phyloP scores from a whole-genome alignment of 2,329 filamentous ascomycete genomes.

The Fusarium euwallaceae region DNA sequence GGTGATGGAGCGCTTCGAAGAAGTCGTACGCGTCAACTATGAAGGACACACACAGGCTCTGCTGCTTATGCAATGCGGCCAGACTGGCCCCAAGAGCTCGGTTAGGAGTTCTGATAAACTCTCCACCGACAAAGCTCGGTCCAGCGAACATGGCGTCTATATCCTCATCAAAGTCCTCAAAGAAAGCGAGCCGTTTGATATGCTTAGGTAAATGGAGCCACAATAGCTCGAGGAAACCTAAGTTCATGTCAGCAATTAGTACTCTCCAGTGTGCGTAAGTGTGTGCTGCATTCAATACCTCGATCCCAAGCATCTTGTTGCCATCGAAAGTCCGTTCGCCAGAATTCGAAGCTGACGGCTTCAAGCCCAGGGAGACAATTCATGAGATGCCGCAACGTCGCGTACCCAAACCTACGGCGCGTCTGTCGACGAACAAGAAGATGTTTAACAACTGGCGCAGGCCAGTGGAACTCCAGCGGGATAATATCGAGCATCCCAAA shows the following conservation, averaged over 20 bases:
- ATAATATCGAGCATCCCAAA: not conserved
- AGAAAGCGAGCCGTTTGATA: not conserved
- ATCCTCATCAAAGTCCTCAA: not conserved
- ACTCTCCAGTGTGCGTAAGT: not conserved
- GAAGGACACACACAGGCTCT: conserved; percentile 49
- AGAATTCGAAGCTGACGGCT: not conserved
- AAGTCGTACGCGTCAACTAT: conserved; percentile 50
- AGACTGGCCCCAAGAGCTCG: conserved; percentile 17
- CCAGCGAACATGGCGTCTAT: not conserved
- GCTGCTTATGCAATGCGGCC: conserved; percentile 22
- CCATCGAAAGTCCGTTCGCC: not conserved
- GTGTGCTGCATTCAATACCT: conserved; percentile 26
- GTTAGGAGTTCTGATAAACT: conserved; percentile 48
- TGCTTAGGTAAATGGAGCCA: not conserved
- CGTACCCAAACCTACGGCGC: conserved; percentile 38
- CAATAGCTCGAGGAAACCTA: not conserved
- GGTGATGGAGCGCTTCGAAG: conserved; percentile 35
- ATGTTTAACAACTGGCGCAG: conserved; percentile 49
- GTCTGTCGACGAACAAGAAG: conserved; percentile 55
- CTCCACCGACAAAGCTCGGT: conserved; percentile 48
- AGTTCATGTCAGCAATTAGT: not conserved
- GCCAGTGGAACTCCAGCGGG: not conserved
- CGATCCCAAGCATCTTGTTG: not conserved
- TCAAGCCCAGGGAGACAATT: conserved; percentile 19
- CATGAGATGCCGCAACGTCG: conserved; percentile 26